Conservation (phyloP, 176 grass and related monocot species). For the Eleusine indica region DNA sequence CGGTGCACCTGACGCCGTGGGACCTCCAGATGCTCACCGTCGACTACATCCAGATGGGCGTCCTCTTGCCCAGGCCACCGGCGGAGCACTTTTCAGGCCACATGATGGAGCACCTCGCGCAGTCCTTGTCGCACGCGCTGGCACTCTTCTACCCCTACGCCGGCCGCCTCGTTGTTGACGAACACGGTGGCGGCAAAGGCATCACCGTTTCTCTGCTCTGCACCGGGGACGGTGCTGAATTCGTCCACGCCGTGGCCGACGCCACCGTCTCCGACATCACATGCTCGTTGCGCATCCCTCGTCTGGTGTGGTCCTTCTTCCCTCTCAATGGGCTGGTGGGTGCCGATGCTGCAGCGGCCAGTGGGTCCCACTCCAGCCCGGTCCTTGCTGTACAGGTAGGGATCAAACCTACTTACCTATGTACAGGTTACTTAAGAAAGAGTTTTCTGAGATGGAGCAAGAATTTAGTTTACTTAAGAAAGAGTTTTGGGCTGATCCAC, state of each 20-base stretch:
- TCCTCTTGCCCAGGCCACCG: conserved; percentile 27
- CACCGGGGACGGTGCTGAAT: conserved; percentile 45
- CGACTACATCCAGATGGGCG: too few species aligned
- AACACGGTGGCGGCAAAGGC: not conserved
- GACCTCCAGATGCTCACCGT: conserved; percentile 5
- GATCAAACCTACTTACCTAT: too few species aligned
- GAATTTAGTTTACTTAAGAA: too few species aligned
- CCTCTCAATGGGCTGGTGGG: not conserved
- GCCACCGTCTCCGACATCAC: conserved; percentile 39
- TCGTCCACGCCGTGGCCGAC: conserved; percentile 46
- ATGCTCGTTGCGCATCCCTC: not conserved
- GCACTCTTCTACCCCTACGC: conserved; percentile 45
- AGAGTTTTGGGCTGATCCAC: too few species aligned
- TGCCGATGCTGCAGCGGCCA: not conserved
- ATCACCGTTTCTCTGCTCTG: not conserved
- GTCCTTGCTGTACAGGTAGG: not conserved
- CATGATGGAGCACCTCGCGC: conserved; percentile 4
- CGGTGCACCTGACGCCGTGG: conserved; percentile 13
- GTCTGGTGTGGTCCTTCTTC: conserved; percentile 3
- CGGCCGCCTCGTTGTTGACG: conserved; percentile 19
- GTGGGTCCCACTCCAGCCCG: not conserved
- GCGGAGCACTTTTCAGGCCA: not conserved
- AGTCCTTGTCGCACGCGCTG: conserved; percentile 42
- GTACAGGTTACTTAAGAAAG: too few species aligned
- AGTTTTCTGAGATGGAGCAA: too few species aligned